Conservation (phyloP, 306 rosid species). For the Glycine soja region DNA sequence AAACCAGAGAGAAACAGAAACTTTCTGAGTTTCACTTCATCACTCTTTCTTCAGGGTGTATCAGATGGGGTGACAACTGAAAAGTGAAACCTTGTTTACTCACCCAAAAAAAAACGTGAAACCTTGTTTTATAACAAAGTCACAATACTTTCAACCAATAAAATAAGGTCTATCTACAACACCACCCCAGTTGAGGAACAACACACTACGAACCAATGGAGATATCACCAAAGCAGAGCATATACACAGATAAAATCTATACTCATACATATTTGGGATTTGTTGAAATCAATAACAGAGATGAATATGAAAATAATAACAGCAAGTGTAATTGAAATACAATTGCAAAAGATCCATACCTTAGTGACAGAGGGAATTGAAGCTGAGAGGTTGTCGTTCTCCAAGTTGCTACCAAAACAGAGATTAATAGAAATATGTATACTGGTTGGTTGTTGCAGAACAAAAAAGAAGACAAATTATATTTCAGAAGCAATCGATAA, state of each 20-base stretch:
- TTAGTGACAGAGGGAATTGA: not conserved
- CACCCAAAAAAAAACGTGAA: too few species aligned
- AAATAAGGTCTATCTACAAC: not conserved
- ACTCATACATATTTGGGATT: not conserved
- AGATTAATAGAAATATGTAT: not conserved
- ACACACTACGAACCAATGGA: not conserved
- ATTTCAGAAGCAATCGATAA: not conserved
- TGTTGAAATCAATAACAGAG: not conserved
- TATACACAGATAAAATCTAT: not conserved
- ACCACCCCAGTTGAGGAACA: not conserved
- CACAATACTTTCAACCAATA: not conserved
- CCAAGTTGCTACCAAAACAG: not conserved
- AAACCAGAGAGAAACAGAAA: not conserved
- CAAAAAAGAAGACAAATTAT: not conserved
- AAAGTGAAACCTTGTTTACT: too few species aligned
- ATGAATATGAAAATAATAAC: too few species aligned
- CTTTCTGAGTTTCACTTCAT: not conserved
- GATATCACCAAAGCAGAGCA: not conserved
- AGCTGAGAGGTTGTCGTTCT: not conserved
- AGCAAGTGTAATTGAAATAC: not conserved
- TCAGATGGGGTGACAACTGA: not conserved
- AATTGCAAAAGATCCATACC: not conserved
- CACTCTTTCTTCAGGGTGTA: not conserved
- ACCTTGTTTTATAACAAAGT: not conserved
- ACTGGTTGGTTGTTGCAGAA: too few species aligned